Evolutionary conservation across 257 asterid species (phyloP).

Genomic region (Lithospermum erythrorhizon): DNA sequence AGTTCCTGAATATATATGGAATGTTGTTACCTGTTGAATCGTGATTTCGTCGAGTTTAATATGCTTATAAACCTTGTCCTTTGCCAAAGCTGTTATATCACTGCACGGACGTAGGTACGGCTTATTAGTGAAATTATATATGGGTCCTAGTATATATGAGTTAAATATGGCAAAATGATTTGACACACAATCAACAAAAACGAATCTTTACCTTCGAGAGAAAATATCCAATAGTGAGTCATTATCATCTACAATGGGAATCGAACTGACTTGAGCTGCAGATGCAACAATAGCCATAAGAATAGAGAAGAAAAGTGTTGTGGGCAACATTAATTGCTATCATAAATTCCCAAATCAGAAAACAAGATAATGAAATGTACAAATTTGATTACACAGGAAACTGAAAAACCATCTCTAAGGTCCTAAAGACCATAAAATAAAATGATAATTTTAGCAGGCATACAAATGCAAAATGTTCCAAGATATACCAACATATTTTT

Average conservation of each 20-base stretch:
- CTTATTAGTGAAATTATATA: neutral
- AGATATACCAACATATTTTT: neutral
- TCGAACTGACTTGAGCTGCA: slow-evolving; percentile 85
- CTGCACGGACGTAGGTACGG: slow-evolving; percentile 32
- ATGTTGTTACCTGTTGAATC: slow-evolving; percentile 50
- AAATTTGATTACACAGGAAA: neutral
- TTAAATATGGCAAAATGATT: neutral
- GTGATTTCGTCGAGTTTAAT: slow-evolving; percentile 78
- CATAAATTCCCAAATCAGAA: neutral
- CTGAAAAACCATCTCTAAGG: neutral
- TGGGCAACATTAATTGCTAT: neutral
- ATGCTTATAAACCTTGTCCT: slow-evolving; percentile 67
- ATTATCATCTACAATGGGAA: slow-evolving; percentile 87
- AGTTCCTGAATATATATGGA: neutral
- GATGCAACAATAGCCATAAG: slow-evolving; percentile 13
- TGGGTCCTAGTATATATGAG: neutral
- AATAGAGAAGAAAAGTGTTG: neutral
- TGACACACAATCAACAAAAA: neutral
- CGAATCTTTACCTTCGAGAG: slow-evolving; percentile 62
- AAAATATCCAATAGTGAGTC: slow-evolving; percentile 80
- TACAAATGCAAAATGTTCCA: too few relatives aligned
- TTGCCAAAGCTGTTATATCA: slow-evolving; percentile 87
- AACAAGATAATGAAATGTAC: too few relatives aligned
- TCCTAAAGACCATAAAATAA: neutral
- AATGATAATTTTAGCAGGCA: too few relatives aligned